Conservation (phyloP, 768 basidiomycete species). For the Russula earlei region DNA sequence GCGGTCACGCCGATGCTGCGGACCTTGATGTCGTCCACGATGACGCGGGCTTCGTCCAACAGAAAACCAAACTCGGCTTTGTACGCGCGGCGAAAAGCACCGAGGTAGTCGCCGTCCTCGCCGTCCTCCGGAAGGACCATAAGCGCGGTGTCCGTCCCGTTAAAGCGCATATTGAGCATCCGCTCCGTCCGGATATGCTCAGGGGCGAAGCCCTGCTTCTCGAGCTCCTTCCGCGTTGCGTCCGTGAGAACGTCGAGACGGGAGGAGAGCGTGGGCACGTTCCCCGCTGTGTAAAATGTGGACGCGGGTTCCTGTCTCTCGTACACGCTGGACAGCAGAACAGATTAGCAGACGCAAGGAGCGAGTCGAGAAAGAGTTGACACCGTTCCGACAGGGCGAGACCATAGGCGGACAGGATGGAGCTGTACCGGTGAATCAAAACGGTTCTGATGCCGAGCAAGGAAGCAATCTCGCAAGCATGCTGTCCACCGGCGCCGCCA, state of each 20-base stretch:
- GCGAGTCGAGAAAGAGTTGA: neutral
- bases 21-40: constrained; percentile 89
- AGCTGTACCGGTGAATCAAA: constrained; percentile 84
- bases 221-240: constrained; percentile 58
- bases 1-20: constrained; percentile 89
- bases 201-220: constrained; percentile 71
- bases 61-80: constrained; percentile 88
- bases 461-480: constrained; percentile 86
- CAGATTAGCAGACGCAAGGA: neutral
- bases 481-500: constrained; percentile 86
- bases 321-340: constrained; percentile 45
- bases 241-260: constrained; percentile 63
- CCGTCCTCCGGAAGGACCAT: constrained; percentile 62
- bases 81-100: constrained; percentile 72
- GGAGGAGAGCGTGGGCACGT: constrained; percentile 42
- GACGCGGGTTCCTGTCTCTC: constrained; percentile 90
- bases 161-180: constrained; percentile 87
- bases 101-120: constrained; percentile 62
- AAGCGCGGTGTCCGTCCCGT: constrained; percentile 86
- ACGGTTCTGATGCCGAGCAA: constrained; percentile 82
- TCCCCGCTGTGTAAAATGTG: constrained; percentile 57
- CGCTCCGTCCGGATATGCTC: constrained; percentile 66
- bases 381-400: constrained; percentile 81
- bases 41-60: constrained; percentile 70
- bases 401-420: constrained; percentile 89